Percentiles rank a stretch among this genome's conserved stretches.
Evolutionary conservation across 2,329 filamentous ascomycete species (phyloP).

Genomic region (Colletotrichum chrysophilum): DNA sequence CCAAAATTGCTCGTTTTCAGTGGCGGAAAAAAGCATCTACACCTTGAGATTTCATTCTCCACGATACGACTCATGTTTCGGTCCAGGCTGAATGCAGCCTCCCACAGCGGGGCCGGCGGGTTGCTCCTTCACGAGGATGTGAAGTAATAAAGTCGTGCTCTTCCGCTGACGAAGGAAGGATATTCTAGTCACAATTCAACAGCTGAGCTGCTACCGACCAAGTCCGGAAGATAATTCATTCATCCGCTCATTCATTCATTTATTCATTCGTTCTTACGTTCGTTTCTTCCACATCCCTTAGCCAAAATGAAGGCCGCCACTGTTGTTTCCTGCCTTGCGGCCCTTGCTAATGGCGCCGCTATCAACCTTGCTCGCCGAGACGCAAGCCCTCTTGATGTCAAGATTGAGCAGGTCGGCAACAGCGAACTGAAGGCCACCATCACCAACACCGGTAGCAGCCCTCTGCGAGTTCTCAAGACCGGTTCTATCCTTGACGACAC

Average conservation of each 20-base stretch:
- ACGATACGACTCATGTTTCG: not conserved
- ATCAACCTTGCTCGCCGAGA: conserved; percentile 36
- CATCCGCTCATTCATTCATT: not conserved
- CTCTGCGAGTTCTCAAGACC: conserved; percentile 52
- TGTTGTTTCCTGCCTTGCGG: conserved; percentile 38
- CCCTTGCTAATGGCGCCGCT: conserved; percentile 37
- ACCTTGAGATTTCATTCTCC: not conserved
- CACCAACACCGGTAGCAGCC: conserved; percentile 50
- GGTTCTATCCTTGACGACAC: conserved; percentile 52
- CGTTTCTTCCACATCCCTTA: not conserved
- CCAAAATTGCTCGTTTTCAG: not conserved
- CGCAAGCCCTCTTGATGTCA: conserved; percentile 38
- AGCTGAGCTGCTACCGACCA: not conserved
- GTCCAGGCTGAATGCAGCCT: not conserved
- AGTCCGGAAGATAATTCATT: not conserved
- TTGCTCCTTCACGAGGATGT: not conserved
- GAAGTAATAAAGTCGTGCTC: not conserved
- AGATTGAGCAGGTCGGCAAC: conserved; percentile 50
- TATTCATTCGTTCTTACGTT: not conserved
- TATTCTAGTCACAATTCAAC: not conserved
- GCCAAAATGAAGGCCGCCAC: conserved; percentile 40
- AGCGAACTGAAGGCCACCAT: conserved; percentile 51
- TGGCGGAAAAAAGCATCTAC: not conserved
- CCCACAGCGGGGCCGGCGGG: not conserved
- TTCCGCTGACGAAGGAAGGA: not conserved